Base-by-base conservation (phyloP, 345 rosid genomes). In the Linum lewisii region DNA sequence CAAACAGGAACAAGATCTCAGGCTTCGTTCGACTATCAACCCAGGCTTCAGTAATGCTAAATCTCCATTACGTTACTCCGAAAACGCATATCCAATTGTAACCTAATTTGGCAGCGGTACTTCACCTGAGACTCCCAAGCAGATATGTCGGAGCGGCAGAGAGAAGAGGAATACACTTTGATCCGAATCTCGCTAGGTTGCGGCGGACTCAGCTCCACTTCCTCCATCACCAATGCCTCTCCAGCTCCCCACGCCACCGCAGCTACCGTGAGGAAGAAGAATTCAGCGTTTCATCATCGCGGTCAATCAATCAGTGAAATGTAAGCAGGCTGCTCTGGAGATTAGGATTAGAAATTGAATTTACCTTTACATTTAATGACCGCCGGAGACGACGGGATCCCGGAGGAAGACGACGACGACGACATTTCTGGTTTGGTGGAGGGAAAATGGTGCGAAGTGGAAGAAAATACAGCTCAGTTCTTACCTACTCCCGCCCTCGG, bases 201-300 rank as follows among this genome's bases (percentile, higher is more conserved):
- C 0, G 99, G 99, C 52, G 97, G 86, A 63, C 80, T 77, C 58
- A 89, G 88, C 75, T 89, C 78, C 24, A 93, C 91, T 72, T 93
- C 83, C 77, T 89, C 95, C 57, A 93, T 76, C 53, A 89, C 88
- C 77, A 93, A 56, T 21, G 75, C 77, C 82, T 83, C 73, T 44
- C 97, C 94, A 61, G 89, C 83, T 58, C 81, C 87, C 91, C 95
- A 89, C 51, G 95, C 82, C 77, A 93, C 99, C 57, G 95, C 96
- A 63, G 97, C 99, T 24, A 51, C 20, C 24, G 23, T 10, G 24
- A 49, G 18, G 3, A 21, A 56, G 49, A 21, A 9, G 11, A 34
- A 47, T 42, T 42, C 14, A 42, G 47, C 47, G 4, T 42, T 42
- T 42, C 47, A 42, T 4, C 18, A 42, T 42, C 18, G 47, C 18